These are phyloP conservation scores for Ustilago crameri DNA, from an alignment of 1,284 basidiomycete genomes.

Conservation along the genomic window DNA sequence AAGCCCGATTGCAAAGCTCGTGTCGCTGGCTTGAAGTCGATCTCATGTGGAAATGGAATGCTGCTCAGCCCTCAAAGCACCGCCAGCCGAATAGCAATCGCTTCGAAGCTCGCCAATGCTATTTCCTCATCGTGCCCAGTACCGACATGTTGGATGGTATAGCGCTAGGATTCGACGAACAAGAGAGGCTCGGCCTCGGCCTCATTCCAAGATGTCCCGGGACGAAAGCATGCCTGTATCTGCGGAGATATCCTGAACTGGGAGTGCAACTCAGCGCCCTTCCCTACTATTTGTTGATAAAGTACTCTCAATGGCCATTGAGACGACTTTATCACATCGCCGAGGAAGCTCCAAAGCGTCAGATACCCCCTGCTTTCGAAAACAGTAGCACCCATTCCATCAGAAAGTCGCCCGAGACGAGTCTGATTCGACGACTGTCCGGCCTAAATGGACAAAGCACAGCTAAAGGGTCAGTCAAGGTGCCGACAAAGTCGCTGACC, in stretches of 20 bases:
- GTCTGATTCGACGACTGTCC: too few relatives aligned
- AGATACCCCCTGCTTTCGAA: too few relatives aligned
- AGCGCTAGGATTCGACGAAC: neutral
- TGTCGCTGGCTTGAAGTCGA: slow-evolving; percentile 7
- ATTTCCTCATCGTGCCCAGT: slow-evolving; percentile 13
- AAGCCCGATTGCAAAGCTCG: too few relatives aligned
- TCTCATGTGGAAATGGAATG: neutral
- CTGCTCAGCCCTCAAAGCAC: too few relatives aligned
- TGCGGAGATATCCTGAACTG: neutral
- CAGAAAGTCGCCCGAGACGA: too few relatives aligned
- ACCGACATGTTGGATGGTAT: slow-evolving; percentile 6
- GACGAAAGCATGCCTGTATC: neutral
- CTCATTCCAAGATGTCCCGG: neutral
- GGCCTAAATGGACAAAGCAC: too few relatives aligned
- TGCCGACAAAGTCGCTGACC: too few relatives aligned
- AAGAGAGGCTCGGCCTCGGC: neutral
- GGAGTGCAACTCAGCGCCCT: neutral
- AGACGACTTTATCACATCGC: slow-evolving; percentile 6
- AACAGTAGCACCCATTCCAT: too few relatives aligned
- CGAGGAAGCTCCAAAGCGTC: too few relatives aligned
- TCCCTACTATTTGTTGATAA: fast-evolving
- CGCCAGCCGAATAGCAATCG: too few relatives aligned
- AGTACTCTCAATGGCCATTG: neutral
- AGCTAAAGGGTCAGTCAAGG: too few relatives aligned
- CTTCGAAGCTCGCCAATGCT: too few relatives aligned